phyloP scores from a whole-genome alignment of 805 yeast species.

The Saturnispora sanitii region DNA sequence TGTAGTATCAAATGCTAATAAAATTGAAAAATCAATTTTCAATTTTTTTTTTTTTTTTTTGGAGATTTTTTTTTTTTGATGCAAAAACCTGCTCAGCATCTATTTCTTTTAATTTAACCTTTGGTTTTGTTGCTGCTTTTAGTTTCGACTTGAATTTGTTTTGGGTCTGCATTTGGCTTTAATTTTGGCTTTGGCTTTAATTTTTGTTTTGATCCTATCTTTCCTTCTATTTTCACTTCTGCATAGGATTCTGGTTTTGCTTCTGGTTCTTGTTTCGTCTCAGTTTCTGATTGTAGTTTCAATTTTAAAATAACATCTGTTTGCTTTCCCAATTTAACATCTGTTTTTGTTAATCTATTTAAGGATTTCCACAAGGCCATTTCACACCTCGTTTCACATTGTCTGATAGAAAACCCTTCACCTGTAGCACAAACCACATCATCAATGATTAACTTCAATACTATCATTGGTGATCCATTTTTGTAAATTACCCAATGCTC shows the following conservation, averaged over 20 bases:
- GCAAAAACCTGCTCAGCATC: no score
- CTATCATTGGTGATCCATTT: slow-evolving; percentile 1
- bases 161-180: no score
- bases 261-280: no score
- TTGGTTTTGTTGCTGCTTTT: no score
- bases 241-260: no score
- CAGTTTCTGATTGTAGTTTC: not conserved
- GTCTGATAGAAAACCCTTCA: slow-evolving; percentile 2
- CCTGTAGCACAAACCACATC: slow-evolving; percentile 5
- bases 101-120: no score
- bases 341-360: not conserved
- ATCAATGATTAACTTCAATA: not conserved
- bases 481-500: not conserved
- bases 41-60: not conserved
- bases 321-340: not conserved
- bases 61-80: no score
- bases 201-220: no score
- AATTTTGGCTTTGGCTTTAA: no score
- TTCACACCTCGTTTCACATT: not conserved
- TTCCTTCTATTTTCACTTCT: no score
- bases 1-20: not conserved
- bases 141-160: no score
- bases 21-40: not conserved
- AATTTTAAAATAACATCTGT: not conserved
- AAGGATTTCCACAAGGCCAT: slow-evolving; percentile 1